Percentiles rank a stretch among this genome's conserved stretches.
phyloP scores from a whole-genome alignment of 305 asterid species.

The Plantago rigida region DNA sequence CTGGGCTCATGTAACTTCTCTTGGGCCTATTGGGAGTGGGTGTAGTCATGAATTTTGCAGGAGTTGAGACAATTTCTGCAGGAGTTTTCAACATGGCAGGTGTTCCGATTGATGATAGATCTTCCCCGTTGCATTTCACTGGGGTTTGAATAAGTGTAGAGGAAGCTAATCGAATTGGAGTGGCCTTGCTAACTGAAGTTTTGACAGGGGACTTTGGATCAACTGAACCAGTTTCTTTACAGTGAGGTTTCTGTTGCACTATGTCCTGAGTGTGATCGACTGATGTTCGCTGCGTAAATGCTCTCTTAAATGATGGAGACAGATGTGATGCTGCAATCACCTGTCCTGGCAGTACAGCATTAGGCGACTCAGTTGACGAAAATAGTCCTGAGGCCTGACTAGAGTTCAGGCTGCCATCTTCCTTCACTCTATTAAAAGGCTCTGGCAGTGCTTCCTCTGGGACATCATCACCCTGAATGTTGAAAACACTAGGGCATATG shows the following conservation, averaged over 20 bases:
- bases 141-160: slow-evolving; percentile 49
- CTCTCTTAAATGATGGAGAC: slow-evolving; percentile 45
- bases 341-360: slow-evolving; percentile 20
- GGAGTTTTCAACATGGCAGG: slow-evolving; percentile 40
- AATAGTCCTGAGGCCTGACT: slow-evolving; percentile 23
- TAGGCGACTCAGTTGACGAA: slow-evolving; percentile 18
- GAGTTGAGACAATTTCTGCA: slow-evolving; percentile 38
- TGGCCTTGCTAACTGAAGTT: slow-evolving; percentile 23
- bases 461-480: slow-evolving; percentile 62
- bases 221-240: slow-evolving; percentile 1
- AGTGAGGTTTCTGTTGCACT: slow-evolving; percentile 16
- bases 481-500: slow-evolving; percentile 15
- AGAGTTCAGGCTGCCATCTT: slow-evolving; percentile 14
- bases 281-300: slow-evolving; percentile 36
- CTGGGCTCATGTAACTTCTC: slow-evolving; percentile 65
- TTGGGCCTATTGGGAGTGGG: slow-evolving; percentile 48
- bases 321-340: slow-evolving; percentile 40
- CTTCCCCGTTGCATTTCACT: slow-evolving; percentile 31
- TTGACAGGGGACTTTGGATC: slow-evolving; percentile 16
- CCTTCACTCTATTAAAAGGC: slow-evolving; percentile 41
- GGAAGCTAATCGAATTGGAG: slow-evolving; percentile 15
- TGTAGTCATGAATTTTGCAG: slow-evolving; percentile 51
- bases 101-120: slow-evolving; percentile 21
- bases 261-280: slow-evolving; percentile 16
- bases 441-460: slow-evolving; percentile 63